These are phyloP conservation scores for Harringtonia aguacate DNA, from an alignment of 2,329 filamentous ascomycete genomes.

Conservation along the genomic window DNA sequence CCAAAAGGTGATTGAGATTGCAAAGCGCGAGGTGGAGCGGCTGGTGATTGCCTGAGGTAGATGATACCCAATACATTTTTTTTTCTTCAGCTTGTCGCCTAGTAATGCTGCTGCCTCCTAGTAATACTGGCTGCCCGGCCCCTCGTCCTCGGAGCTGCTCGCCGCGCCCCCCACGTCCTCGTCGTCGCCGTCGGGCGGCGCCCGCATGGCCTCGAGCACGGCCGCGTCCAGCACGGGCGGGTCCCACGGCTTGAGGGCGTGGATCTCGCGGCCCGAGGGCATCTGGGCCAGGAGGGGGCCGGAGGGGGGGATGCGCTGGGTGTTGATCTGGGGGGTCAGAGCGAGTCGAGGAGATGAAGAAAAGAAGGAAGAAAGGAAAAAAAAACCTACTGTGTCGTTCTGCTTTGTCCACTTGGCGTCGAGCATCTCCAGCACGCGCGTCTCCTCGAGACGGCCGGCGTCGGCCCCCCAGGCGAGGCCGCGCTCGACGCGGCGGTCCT, in stretches of 20 bases:
- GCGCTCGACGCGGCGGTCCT: conserved; percentile 70
- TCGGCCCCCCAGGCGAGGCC: conserved; percentile 68
- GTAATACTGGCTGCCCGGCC: neutral
- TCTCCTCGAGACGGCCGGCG: conserved; percentile 76
- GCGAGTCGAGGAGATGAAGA: too few relatives aligned
- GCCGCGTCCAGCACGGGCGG: conserved; percentile 55
- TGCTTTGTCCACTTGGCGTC: conserved; percentile 83
- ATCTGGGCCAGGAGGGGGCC: conserved; percentile 66
- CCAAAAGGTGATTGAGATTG: conserved; percentile 40
- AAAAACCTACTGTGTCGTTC: conserved; percentile 69
- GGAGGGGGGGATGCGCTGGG: conserved; percentile 62
- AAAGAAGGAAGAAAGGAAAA: neutral
- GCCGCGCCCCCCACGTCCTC: conserved; percentile 22
- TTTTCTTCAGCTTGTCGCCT: too few relatives aligned
- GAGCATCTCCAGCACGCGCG: conserved; percentile 74
- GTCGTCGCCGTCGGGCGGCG: conserved; percentile 35
- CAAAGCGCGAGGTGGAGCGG: conserved; percentile 40
- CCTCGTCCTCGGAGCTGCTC: conserved; percentile 33
- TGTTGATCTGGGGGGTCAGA: conserved; percentile 51
- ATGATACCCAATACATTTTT: neutral
- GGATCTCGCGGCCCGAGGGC: conserved; percentile 82
- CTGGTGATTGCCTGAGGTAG: conserved; percentile 32
- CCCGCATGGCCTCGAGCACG: conserved; percentile 51
- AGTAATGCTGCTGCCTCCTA: neutral
- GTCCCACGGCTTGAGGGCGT: conserved; percentile 57